These are phyloP conservation scores for Polytrichum formosum DNA, from an alignment of 225 moss, liverwort and hornwort genomes.

Conservation along the genomic window DNA sequence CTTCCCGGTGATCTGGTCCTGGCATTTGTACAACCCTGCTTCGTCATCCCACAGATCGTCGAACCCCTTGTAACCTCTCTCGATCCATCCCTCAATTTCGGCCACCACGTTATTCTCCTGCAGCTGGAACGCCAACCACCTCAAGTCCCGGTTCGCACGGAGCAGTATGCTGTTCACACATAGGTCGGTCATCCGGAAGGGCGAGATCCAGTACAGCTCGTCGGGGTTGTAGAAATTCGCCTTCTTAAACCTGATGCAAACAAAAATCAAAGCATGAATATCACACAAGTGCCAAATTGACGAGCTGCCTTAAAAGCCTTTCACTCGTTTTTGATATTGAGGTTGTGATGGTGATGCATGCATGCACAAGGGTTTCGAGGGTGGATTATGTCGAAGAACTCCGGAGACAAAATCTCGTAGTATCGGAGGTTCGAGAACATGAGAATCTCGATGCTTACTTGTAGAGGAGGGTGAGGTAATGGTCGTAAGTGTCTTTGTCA, in stretches of 20 bases:
- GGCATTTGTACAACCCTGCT: slow-evolving; percentile 12
- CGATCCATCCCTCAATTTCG: slow-evolving; percentile 18
- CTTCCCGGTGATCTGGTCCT: slow-evolving; percentile 23
- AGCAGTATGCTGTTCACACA: slow-evolving; percentile 23
- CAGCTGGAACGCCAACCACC: slow-evolving; percentile 19
- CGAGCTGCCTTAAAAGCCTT: too few species aligned
- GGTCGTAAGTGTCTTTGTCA: slow-evolving; percentile 20
- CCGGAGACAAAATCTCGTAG: too few species aligned
- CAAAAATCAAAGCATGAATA: slow-evolving; percentile 6
- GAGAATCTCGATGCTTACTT: too few species aligned
- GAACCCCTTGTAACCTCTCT: slow-evolving; percentile 11
- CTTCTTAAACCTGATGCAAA: background rate
- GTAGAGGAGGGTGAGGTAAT: slow-evolving; percentile 25
- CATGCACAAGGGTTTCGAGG: too few species aligned
- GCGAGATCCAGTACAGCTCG: slow-evolving; percentile 16
- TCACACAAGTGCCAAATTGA: background rate
- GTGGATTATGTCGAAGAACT: too few species aligned
- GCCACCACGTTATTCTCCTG: slow-evolving; percentile 2
- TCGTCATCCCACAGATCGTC: slow-evolving; percentile 14
- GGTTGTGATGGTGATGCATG: too few species aligned
- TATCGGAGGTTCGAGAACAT: too few species aligned
- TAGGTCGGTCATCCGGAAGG: slow-evolving; percentile 28
- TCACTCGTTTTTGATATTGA: too few species aligned
- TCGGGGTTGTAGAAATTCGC: slow-evolving; percentile 8
- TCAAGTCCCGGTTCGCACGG: slow-evolving; percentile 21